Evolutionary conservation across 306 rosid genomes (phyloP).

Genomic region (Quercus wislizeni): DNA sequence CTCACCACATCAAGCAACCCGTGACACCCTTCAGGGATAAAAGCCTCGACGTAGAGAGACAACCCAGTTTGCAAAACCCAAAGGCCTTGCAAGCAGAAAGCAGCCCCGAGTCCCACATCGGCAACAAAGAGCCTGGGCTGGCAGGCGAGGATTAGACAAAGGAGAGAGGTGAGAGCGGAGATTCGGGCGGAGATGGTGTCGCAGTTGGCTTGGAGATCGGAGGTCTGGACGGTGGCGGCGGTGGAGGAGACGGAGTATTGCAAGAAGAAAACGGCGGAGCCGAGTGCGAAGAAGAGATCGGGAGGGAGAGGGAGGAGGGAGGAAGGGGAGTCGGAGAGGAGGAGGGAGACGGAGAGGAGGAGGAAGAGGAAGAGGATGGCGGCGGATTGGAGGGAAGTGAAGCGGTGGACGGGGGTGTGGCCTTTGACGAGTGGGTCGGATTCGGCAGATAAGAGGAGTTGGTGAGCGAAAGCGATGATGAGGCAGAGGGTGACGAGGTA

Average conservation of each 20-base stretch:
- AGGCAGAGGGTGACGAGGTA: constrained; percentile 48
- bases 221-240: constrained; percentile 58
- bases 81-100: constrained; percentile 65
- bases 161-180: constrained; percentile 47
- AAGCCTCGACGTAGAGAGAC: constrained; percentile 76
- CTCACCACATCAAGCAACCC: constrained; percentile 64
- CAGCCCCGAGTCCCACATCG: constrained; percentile 55
- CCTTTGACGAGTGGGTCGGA: constrained; percentile 77
- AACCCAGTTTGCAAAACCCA: constrained; percentile 87
- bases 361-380: constrained; percentile 64
- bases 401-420: constrained; percentile 73
- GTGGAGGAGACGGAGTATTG: constrained; percentile 48
- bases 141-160: constrained; percentile 53
- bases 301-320: constrained; percentile 50
- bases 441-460: constrained; percentile 48
- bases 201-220: constrained; percentile 76
- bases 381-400: constrained; percentile 76
- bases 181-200: constrained; percentile 52
- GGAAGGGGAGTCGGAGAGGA: constrained; percentile 51
- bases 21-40: constrained; percentile 93
- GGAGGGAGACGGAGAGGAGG: constrained; percentile 51
- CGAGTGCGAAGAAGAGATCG: constrained; percentile 68
- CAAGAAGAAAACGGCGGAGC: constrained; percentile 65
- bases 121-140: constrained; percentile 70
- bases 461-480: constrained; percentile 50